Evolutionary conservation across 139 green algal species (phyloP).

Genomic region (Astrephomene gubernaculifera): DNA sequence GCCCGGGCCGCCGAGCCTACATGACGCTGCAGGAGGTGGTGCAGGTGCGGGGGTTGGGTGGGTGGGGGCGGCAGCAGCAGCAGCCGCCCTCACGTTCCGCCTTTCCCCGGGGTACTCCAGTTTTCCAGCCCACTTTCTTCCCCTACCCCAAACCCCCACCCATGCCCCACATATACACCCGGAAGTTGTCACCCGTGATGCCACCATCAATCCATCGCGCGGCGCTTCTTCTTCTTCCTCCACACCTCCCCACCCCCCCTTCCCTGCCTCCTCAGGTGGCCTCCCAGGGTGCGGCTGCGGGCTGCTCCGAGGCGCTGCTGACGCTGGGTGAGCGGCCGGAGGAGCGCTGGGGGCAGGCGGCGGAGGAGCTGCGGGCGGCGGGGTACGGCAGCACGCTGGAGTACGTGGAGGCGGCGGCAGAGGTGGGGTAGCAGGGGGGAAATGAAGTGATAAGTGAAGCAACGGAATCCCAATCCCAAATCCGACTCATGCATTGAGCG

Average conservation of each 20-base stretch:
- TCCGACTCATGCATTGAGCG: too few species aligned
- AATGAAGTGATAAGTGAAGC: not conserved
- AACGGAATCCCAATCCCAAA: too few species aligned
- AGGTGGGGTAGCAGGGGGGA: constrained; percentile 37
- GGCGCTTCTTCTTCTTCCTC: too few species aligned
- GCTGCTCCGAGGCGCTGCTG: constrained; percentile 91
- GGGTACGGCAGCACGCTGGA: constrained; percentile 77
- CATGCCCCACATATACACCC: too few species aligned
- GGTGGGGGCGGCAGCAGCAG: too few species aligned
- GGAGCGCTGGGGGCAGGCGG: constrained; percentile 74
- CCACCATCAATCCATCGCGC: too few species aligned
- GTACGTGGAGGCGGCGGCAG: constrained; percentile 77
- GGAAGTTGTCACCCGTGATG: too few species aligned
- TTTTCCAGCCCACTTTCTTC: too few species aligned
- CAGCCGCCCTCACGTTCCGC: too few species aligned
- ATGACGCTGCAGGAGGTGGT: constrained; percentile 88
- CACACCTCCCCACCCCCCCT: too few species aligned
- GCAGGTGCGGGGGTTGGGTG: constrained; percentile 23
- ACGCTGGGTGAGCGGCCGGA: constrained; percentile 94
- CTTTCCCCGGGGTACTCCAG: too few species aligned
- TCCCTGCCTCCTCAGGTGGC: constrained; percentile 68
- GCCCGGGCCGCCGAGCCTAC: constrained; percentile 3
- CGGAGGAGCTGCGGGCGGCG: constrained; percentile 76
- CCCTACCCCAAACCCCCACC: too few species aligned
- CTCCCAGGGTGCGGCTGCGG: constrained; percentile 65